phyloP scores from a whole-genome alignment of 208 protist genomes.

The Trichomonas gallinae region DNA sequence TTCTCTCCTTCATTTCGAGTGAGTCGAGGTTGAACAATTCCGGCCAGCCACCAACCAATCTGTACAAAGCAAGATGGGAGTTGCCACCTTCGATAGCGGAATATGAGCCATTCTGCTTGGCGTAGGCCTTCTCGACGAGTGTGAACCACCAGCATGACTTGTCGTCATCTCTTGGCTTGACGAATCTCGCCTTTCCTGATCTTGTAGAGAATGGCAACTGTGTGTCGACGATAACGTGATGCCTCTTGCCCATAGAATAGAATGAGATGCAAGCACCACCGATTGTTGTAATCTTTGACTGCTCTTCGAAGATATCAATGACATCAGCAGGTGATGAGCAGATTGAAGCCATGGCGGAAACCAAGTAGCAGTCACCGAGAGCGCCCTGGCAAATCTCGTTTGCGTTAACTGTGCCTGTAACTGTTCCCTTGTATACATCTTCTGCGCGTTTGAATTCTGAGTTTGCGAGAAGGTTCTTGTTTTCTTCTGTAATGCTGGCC shows the following conservation, averaged over 20 bases:
- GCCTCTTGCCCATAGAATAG: not conserved
- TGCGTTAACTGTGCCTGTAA: not conserved
- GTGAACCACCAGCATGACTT: not conserved
- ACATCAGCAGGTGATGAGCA: not conserved
- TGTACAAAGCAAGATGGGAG: not conserved
- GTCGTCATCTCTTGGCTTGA: not conserved
- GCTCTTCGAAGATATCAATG: not conserved
- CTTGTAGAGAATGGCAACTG: not conserved
- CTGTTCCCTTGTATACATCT: not conserved
- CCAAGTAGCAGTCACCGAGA: not conserved
- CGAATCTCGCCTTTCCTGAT: not conserved
- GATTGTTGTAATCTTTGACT: not conserved
- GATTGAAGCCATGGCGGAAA: not conserved
- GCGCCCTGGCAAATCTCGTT: not conserved
- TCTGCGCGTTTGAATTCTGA: not conserved
- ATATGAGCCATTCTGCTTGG: not conserved
- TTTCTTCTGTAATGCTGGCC: not conserved
- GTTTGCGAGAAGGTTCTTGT: not conserved
- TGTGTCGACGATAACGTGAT: not conserved
- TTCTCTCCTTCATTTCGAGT: not conserved
- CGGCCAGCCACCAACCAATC: not conserved
- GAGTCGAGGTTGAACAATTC: not conserved
- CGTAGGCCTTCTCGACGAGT: not conserved
- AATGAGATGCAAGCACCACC: not conserved
- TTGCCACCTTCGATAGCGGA: not conserved